phyloP scores from a whole-genome alignment of 2,329 filamentous ascomycete species.

The Penicillium sp. region DNA sequence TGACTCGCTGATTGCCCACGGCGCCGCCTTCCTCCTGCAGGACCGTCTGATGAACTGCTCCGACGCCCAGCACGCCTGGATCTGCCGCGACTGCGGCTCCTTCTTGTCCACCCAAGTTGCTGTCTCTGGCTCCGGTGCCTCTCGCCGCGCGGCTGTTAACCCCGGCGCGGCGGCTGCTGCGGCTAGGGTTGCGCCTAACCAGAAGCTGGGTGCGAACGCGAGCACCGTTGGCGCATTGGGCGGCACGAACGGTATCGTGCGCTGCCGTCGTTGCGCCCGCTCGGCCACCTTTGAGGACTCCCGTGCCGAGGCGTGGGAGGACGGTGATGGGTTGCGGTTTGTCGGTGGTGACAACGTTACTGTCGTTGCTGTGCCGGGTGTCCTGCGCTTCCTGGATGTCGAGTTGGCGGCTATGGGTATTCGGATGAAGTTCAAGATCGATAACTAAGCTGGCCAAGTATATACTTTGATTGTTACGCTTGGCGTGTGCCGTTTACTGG shows the following conservation, averaged over 20 bases:
- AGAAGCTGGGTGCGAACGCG: conserved; percentile 47
- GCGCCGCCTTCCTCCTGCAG: conserved; percentile 90
- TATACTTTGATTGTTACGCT: background rate
- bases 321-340: conserved; percentile 81
- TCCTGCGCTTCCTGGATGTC: conserved; percentile 89
- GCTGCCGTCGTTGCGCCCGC: conserved; percentile 78
- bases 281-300: conserved; percentile 62
- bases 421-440: conserved; percentile 86
- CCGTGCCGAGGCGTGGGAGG: conserved; percentile 81
- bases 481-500: background rate
- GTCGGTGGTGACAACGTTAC: conserved; percentile 89
- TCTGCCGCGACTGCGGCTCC: conserved; percentile 85
- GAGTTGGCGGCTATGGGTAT: conserved; percentile 97
- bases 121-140: conserved; percentile 33
- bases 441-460: conserved; percentile 36
- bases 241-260: conserved; percentile 63
- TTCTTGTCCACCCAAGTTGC: conserved; percentile 79
- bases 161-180: conserved; percentile 34
- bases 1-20: conserved; percentile 91
- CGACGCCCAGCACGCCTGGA: conserved; percentile 85
- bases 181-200: conserved; percentile 34
- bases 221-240: conserved; percentile 59
- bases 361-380: conserved; percentile 87
- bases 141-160: conserved; percentile 32
- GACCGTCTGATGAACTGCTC: conserved; percentile 97